Conservation (phyloP, 1,284 basidiomycete species). For the Pholiota adiposa region DNA sequence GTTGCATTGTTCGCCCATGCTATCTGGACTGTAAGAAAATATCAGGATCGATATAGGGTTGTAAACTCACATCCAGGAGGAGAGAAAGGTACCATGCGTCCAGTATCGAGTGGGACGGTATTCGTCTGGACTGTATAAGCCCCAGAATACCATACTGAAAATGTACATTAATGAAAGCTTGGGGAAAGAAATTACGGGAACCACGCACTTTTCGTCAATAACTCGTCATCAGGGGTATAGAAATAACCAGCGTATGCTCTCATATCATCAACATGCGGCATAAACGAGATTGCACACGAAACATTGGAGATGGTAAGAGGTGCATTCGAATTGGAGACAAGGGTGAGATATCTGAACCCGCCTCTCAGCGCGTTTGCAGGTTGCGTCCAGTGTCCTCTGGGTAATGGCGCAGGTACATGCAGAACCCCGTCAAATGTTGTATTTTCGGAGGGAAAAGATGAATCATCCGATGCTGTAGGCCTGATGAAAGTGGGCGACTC, state of each 20-base stretch:
- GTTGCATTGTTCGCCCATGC: constrained; percentile 64
- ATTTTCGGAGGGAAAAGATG: constrained; percentile 41
- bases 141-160: constrained; percentile 61
- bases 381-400: constrained; percentile 51
- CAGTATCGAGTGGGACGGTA: constrained; percentile 55
- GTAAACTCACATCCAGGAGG: constrained; percentile 34
- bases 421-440: constrained; percentile 55
- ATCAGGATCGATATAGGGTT: background rate
- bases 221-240: constrained; percentile 52
- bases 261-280: constrained; percentile 56
- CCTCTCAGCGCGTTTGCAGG: constrained; percentile 49
- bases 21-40: constrained; percentile 20
- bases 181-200: background rate
- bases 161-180: background rate
- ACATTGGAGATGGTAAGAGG: constrained; percentile 52
- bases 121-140: constrained; percentile 68
- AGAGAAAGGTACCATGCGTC: constrained; percentile 53
- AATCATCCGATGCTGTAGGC: constrained; percentile 48
- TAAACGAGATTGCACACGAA: constrained; percentile 57
- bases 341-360: constrained; percentile 60
- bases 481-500: constrained; percentile 51
- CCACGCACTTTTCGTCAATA: constrained; percentile 51
- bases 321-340: constrained; percentile 43
- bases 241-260: constrained; percentile 61
- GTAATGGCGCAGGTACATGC: constrained; percentile 40